Base-by-base conservation (phyloP, 257 asterid species). In the Misopates orontium region DNA sequence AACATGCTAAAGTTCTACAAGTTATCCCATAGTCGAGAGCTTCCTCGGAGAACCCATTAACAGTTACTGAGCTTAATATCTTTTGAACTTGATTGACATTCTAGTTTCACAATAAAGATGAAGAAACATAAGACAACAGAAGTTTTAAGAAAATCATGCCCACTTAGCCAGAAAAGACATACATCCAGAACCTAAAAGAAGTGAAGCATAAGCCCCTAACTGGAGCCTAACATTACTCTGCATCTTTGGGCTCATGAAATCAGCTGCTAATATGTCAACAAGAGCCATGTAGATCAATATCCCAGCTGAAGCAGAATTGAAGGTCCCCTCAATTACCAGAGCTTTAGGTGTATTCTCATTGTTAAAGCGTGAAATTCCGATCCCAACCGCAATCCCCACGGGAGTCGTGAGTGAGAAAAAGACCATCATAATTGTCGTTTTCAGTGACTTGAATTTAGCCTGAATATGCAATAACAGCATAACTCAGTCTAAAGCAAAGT, bases 151-250 rank as follows among this genome's bases (percentile, higher is more conserved):
- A 51, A 16, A 21, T 80, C 73, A 85, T 1, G 88, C 81, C 91
- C 91, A 85, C 62, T 54, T 82, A 70, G 88, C 91, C 48, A 85
- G 70, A 57, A 82, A 66, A 67, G 86, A 85, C 91, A 85, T 82
- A 18, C 84, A 80, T 1, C 83, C 86, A 58, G 83, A 78, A 12
- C 91, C 91, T 20, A 85, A 72, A 2, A 85, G 80, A 60, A 85
- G 86, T 28, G 91, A 82, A 62, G 62, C 4, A 51, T 80, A 62
- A 15, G 88, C 86, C n/a, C 91, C 91, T 70, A 72, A 57, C 68
- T 80, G 86, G 13, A 85, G 85, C 22, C 84, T 80, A 54, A 80
- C 66, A 51, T 78, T 85, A 68, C 50, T 71, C 23, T 82, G 92
- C 86, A 85, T 73, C 70, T 79, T 80, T 0, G 86, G 83, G 8